These are phyloP conservation scores for Inga laurina DNA, from an alignment of 306 rosid genomes.

Conservation along the genomic window DNA sequence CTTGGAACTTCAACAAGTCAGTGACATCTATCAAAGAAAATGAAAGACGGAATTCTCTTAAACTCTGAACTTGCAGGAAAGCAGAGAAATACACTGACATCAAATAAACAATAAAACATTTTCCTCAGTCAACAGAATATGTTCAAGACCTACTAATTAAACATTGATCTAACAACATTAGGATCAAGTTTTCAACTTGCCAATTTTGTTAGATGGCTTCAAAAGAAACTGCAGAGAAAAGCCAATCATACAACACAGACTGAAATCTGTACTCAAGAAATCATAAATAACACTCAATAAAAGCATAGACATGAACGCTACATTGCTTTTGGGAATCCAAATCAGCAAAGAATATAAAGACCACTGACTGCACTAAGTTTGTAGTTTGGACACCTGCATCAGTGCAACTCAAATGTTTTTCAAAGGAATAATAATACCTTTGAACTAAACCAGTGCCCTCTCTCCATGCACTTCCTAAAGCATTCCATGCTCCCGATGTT, in stretches of 20 bases:
- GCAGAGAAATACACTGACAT: conserved; percentile 3
- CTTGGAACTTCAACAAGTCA: conserved; percentile 13
- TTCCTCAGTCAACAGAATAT: conserved; percentile 6
- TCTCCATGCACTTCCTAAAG: conserved; percentile 86
- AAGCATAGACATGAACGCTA: background rate
- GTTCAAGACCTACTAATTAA: background rate
- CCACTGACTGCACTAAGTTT: background rate
- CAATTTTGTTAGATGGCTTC: background rate
- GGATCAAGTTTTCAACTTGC: conserved; percentile 2
- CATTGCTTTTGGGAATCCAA: background rate
- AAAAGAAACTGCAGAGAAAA: background rate
- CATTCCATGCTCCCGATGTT: conserved; percentile 97
- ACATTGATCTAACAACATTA: background rate
- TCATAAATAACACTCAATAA: background rate
- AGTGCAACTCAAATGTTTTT: background rate
- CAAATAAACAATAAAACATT: background rate
- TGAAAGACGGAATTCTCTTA: conserved; percentile 18
- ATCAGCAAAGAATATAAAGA: conserved; percentile 3
- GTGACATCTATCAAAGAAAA: background rate
- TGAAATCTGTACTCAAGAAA: conserved; percentile 1
- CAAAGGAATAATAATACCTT: conserved; percentile 52
- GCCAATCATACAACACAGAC: conserved; percentile 1
- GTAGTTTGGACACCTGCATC: background rate
- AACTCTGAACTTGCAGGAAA: conserved; percentile 12
- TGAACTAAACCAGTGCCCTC: conserved; percentile 78